Evolutionary conservation across 768 basidiomycete genomes (phyloP).

Genomic region (Leccinum olivaceopallidum): DNA sequence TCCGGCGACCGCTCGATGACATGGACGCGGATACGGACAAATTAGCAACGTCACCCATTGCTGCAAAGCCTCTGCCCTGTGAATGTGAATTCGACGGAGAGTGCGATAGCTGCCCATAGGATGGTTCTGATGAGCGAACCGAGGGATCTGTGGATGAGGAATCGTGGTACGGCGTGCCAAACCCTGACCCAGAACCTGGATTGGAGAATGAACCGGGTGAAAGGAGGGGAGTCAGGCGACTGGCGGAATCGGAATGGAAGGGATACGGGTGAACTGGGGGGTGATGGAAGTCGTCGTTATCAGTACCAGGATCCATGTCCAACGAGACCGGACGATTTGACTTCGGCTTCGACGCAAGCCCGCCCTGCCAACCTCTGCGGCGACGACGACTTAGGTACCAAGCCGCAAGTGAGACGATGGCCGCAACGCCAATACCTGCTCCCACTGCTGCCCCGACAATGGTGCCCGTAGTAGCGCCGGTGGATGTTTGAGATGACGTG

Average conservation of each 20-base stretch:
- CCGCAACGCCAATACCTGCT: slow-evolving; percentile 52
- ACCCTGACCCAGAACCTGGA: background rate
- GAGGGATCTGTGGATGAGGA: slow-evolving; percentile 12
- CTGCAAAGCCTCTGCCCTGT: slow-evolving; percentile 19
- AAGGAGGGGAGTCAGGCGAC: slow-evolving; percentile 16
- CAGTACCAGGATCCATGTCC: slow-evolving; percentile 35
- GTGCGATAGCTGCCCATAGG: slow-evolving; percentile 10
- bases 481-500: slow-evolving; percentile 21
- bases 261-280: slow-evolving; percentile 38
- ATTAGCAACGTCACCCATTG: slow-evolving; percentile 19
- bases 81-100: slow-evolving; percentile 27
- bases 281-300: slow-evolving; percentile 29
- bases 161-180: slow-evolving; percentile 4
- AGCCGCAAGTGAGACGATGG: slow-evolving; percentile 48
- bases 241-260: slow-evolving; percentile 25
- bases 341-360: slow-evolving; percentile 25
- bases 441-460: slow-evolving; percentile 53
- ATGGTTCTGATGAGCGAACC: slow-evolving; percentile 6
- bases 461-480: slow-evolving; percentile 42
- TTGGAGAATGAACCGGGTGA: slow-evolving; percentile 3
- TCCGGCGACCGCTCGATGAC: slow-evolving; percentile 47
- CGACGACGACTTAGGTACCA: slow-evolving; percentile 46
- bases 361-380: slow-evolving; percentile 29
- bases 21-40: slow-evolving; percentile 29
- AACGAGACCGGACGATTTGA: slow-evolving; percentile 37